Base-by-base conservation (phyloP, 2,329 filamentous ascomycete species). In the Apiospora aurea region DNA sequence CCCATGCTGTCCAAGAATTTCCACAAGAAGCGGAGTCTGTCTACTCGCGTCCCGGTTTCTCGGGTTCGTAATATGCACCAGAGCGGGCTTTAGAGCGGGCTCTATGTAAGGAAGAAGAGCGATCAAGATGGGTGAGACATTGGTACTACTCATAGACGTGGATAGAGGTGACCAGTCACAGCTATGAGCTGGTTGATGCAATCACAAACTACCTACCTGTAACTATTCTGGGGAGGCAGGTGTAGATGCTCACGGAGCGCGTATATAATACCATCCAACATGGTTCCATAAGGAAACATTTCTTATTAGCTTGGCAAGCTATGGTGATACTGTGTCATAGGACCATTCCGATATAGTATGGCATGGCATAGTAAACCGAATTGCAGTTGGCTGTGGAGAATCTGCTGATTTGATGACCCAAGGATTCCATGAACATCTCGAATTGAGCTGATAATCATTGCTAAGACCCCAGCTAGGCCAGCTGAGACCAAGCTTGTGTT, bases 401-500 rank as follows among this genome's bases (percentile, higher is more conserved):
- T 21, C 34, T 41, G 29, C 57, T 64, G 57, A 41, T 64, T 41
- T 34, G 10, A 64, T 41, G 57, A n/a, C 7, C 57, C 21, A 14
- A 41, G 57, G 57, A 64, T 64, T 41, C 34, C 21, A n/a, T 8
- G 34, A 41, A 41, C 4, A 64, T 41, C 29, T 41, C 18, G 34
- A 14, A 41, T 41, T 41, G 34, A 29, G 34, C 21, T 64, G 57
- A 64, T 64, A 64, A 64, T 41, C 57, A n/a, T 41, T 64, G 57
- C 57, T 41, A 24, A 24, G 3, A 21, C 18, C 57, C 57, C 29
- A 11, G 53, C 57, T 64, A 41, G 34, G 18, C 57, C 57, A 41
- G 11, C 34, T 64, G 57, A 64, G 57, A 64, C 57, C 18, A 38
- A 64, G 57, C 57, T 64, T 64, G 57, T 64, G 57, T 64, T 21